phyloP scores from a whole-genome alignment of 495 filamentous ascomycete species.

The Penicillium crystallinum region DNA sequence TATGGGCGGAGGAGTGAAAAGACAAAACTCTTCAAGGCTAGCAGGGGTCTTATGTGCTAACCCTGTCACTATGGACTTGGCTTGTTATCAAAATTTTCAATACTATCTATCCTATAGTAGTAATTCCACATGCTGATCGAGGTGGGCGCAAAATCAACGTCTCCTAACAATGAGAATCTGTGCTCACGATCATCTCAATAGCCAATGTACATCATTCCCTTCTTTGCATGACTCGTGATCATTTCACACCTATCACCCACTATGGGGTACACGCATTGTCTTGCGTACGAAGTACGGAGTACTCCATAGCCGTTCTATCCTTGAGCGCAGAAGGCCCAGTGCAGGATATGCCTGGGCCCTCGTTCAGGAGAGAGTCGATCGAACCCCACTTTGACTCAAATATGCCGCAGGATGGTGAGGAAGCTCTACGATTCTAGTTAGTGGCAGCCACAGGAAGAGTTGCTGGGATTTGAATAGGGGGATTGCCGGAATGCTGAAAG shows the following conservation, averaged over 20 bases:
- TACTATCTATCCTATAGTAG: neutral
- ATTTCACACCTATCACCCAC: neutral
- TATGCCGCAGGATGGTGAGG: neutral
- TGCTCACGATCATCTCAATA: too few species aligned
- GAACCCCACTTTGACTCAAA: neutral
- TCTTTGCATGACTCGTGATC: too few species aligned
- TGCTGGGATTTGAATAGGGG: neutral
- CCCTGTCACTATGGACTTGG: neutral
- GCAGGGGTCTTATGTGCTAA: neutral
- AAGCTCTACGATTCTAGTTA: neutral
- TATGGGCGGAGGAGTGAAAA: too few species aligned
- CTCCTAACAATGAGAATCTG: too few species aligned
- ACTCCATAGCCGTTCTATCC: neutral
- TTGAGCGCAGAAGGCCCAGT: neutral
- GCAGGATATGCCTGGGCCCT: neutral
- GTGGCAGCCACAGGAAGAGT: neutral
- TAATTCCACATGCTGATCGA: neutral
- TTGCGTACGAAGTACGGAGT: neutral
- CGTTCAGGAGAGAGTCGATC: neutral
- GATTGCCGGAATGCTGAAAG: neutral
- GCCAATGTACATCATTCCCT: neutral
- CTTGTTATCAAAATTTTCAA: neutral
- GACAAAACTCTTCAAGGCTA: neutral
- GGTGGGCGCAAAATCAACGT: neutral
- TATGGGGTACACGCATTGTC: neutral